Conservation (phyloP, 352 stramenopile genomes). For the Achlya hypogyna region DNA sequence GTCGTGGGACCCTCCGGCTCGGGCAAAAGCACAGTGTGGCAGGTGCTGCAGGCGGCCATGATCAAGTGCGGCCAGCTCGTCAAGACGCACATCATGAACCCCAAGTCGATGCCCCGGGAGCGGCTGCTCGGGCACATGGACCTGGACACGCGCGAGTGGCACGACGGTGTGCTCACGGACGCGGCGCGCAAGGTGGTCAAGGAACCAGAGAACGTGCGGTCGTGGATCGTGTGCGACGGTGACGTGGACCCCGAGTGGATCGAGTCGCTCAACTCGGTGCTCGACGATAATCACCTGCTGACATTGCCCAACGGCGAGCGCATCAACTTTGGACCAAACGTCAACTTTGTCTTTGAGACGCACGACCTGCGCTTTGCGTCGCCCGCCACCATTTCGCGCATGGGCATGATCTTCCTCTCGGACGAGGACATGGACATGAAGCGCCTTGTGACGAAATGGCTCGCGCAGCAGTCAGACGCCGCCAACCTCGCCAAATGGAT, state of each 20-base stretch:
- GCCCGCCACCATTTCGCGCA: slow-evolving; percentile 92
- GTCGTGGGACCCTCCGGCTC: slow-evolving; percentile 89
- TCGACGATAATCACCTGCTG: slow-evolving; percentile 95
- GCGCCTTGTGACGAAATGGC: slow-evolving; percentile 72
- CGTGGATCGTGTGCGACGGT: slow-evolving; percentile 94
- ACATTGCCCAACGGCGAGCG: slow-evolving; percentile 94
- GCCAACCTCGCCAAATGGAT: slow-evolving; percentile 78
- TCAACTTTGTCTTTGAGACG: slow-evolving; percentile 97
- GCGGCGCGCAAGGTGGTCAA: slow-evolving; percentile 87
- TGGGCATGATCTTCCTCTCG: slow-evolving; percentile 96
- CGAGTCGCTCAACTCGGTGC: slow-evolving; percentile 92
- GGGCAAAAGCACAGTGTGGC: slow-evolving; percentile 92
- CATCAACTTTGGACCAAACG: slow-evolving; percentile 91
- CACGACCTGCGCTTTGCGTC: slow-evolving; percentile 92
- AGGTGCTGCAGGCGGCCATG: slow-evolving; percentile 84
- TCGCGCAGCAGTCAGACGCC: slow-evolving; percentile 46
- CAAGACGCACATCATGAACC: slow-evolving; percentile 94
- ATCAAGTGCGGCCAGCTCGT: slow-evolving; percentile 77
- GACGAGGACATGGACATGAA: slow-evolving; percentile 85
- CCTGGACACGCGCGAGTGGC: slow-evolving; percentile 91
- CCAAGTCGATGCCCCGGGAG: slow-evolving; percentile 91
- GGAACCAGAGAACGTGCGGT: slow-evolving; percentile 78
- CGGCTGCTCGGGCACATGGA: slow-evolving; percentile 91
- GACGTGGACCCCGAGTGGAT: slow-evolving; percentile 97
- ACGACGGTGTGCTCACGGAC: slow-evolving; percentile 91